Evolutionary conservation across 139 green algal genomes (phyloP).

Genomic region (Auxenochlorella protothecoides): DNA sequence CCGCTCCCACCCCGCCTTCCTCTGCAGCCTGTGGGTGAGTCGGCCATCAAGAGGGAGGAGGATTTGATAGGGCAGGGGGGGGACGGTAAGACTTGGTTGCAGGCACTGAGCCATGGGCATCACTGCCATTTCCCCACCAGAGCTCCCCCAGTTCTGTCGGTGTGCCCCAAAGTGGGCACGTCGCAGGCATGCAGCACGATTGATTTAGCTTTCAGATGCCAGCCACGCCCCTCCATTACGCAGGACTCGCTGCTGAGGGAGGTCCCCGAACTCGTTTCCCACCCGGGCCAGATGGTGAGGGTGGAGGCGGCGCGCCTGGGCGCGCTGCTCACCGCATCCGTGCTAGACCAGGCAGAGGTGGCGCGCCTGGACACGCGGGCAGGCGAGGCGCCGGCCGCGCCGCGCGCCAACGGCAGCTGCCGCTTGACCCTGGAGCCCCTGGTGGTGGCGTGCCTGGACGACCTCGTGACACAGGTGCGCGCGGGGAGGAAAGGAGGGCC

Average conservation of each 20-base stretch:
- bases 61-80: no score
- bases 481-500: constrained; percentile 1
- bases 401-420: neutral
- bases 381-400: neutral
- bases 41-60: no score
- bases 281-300: constrained; percentile 5
- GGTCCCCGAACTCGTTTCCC: neutral
- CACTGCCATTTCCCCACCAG: neutral
- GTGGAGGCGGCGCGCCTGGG: constrained; percentile 16
- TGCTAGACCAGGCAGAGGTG: constrained; percentile 3
- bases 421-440: constrained; percentile 3
- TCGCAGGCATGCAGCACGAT: neutral
- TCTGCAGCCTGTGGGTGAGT: no score
- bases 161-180: neutral
- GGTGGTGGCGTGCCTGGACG: constrained; percentile 15
- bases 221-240: neutral
- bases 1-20: no score
- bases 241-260: no score
- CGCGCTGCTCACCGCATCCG: constrained; percentile 13
- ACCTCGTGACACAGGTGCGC: constrained; percentile 20
- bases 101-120: neutral
- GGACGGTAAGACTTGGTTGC: no score
- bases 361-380: neutral
- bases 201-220: neutral
- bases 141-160: neutral